phyloP scores from a whole-genome alignment of 23 red algal genomes.

The Gracilariopsis chorda region DNA sequence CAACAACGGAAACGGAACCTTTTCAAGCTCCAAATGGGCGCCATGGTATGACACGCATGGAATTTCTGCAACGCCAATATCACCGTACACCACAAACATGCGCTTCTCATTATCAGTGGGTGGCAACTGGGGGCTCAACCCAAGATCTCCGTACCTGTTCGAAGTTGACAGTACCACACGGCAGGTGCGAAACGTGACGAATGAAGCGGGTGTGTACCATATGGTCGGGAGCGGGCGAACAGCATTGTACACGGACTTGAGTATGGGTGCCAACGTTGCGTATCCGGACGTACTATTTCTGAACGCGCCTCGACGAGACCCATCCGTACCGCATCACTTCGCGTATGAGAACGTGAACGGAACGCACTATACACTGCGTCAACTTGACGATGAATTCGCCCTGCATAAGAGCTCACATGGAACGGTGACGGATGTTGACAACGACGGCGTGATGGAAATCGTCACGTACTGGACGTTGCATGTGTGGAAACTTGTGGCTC shows the following conservation, averaged over 20 bases:
- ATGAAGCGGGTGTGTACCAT: not conserved
- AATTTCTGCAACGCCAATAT: not conserved
- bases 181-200: not conserved
- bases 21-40: not conserved
- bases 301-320: not conserved
- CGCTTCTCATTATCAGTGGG: conserved; percentile 2
- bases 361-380: not conserved
- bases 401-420: not conserved
- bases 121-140: not conserved
- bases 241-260: not conserved
- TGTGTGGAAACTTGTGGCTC: not conserved
- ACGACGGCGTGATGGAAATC: conserved; percentile 35
- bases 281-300: conserved; percentile 1
- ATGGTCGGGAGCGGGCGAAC: not conserved
- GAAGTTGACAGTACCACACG: not conserved
- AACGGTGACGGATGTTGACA: conserved; percentile 29
- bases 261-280: not conserved
- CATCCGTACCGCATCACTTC: not conserved
- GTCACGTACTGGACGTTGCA: not conserved
- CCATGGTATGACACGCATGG: conserved; percentile 19
- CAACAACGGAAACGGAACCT: conserved; percentile 42
- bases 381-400: not conserved
- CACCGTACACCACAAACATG: not conserved
- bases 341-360: conserved; percentile 1
- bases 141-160: not conserved